Evolutionary conservation across 2,329 filamentous ascomycete genomes (phyloP).

Genomic region (Colletotrichum cuscutae): DNA sequence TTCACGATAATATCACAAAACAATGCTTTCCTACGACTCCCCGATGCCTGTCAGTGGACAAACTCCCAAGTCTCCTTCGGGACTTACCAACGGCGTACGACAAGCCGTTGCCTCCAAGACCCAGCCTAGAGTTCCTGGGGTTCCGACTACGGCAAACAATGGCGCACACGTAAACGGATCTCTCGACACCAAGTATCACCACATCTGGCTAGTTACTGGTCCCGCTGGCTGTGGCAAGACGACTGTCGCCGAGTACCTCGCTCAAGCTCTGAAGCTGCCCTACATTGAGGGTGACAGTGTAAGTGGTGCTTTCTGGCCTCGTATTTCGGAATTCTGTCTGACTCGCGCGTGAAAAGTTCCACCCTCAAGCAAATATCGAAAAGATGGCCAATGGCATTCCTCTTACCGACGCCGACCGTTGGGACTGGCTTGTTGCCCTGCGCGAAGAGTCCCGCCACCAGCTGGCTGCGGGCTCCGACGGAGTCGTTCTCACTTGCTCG

Average conservation of each 20-base stretch:
- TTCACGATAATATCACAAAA: neutral
- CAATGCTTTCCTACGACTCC: conserved; percentile 63
- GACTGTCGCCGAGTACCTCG: conserved; percentile 75
- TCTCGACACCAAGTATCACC: conserved; percentile 59
- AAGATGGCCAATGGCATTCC: conserved; percentile 91
- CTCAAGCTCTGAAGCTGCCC: conserved; percentile 70
- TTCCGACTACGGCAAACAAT: conserved; percentile 39
- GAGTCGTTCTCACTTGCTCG: conserved; percentile 96
- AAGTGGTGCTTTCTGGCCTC: conserved; percentile 47
- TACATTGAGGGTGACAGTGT: conserved; percentile 85
- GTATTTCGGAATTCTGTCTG: conserved; percentile 32
- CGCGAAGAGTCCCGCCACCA: conserved; percentile 73
- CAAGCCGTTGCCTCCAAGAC: conserved; percentile 43
- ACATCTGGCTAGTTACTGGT: conserved; percentile 85
- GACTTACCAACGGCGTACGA: conserved; percentile 38
- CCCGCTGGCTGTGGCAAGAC: conserved; percentile 85
- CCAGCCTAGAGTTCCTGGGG: conserved; percentile 20
- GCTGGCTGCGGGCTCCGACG: conserved; percentile 66
- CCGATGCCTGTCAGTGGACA: conserved; percentile 56
- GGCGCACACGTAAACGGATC: conserved; percentile 43
- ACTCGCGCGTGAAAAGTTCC: conserved; percentile 65
- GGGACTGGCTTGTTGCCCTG: conserved; percentile 92
- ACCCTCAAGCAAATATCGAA: conserved; percentile 81
- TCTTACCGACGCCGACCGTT: conserved; percentile 91
- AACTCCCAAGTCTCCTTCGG: conserved; percentile 40